These are phyloP conservation scores for Curvularia sp. DNA, from an alignment of 2,329 filamentous ascomycete species.

Conservation along the genomic window DNA sequence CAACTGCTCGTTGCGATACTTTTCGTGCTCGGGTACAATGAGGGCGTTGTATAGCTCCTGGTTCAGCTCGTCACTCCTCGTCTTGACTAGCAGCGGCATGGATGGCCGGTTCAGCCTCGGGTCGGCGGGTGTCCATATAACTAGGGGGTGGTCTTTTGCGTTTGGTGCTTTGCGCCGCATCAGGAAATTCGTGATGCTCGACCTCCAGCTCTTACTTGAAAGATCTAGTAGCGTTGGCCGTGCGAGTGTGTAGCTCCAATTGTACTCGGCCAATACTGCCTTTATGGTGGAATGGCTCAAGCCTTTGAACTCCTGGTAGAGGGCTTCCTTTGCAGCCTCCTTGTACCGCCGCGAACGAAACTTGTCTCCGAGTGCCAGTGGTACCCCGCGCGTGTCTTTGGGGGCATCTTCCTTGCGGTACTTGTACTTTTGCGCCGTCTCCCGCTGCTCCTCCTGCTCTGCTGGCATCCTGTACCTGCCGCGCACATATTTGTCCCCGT, in stretches of 20 bases:
- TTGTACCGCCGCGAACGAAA: slow-evolving; percentile 74
- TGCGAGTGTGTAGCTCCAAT: slow-evolving; percentile 77
- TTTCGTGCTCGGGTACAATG: slow-evolving; percentile 52
- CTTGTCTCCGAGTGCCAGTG: slow-evolving; percentile 66
- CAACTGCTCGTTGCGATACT: slow-evolving; percentile 50
- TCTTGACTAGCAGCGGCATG: slow-evolving; percentile 68
- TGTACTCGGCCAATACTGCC: slow-evolving; percentile 80
- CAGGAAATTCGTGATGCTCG: slow-evolving; percentile 74
- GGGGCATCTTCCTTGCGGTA: slow-evolving; percentile 41
- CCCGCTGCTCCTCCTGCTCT: slow-evolving; percentile 46
- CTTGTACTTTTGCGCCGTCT: slow-evolving; percentile 42
- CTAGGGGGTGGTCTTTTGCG: slow-evolving; percentile 65
- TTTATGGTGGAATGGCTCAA: slow-evolving; percentile 76
- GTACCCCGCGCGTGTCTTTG: slow-evolving; percentile 41
- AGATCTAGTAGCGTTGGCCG: slow-evolving; percentile 72
- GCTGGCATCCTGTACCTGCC: slow-evolving; percentile 62
- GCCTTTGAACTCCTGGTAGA: slow-evolving; percentile 78
- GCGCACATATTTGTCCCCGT: slow-evolving; percentile 72
- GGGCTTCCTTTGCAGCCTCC: slow-evolving; percentile 69
- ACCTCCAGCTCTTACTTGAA: slow-evolving; percentile 78
- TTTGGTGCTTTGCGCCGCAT: slow-evolving; percentile 66
- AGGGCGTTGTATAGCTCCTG: slow-evolving; percentile 57
- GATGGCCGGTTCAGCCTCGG: slow-evolving; percentile 60
- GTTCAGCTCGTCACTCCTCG: slow-evolving; percentile 65
- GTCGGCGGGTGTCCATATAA: slow-evolving; percentile 67